A percentile compares a stretch with the other conserved stretches of the same genome.
Evolutionary conservation across 1,284 basidiomycete genomes (phyloP).

Genomic region (Rhizoctonia solani): DNA sequence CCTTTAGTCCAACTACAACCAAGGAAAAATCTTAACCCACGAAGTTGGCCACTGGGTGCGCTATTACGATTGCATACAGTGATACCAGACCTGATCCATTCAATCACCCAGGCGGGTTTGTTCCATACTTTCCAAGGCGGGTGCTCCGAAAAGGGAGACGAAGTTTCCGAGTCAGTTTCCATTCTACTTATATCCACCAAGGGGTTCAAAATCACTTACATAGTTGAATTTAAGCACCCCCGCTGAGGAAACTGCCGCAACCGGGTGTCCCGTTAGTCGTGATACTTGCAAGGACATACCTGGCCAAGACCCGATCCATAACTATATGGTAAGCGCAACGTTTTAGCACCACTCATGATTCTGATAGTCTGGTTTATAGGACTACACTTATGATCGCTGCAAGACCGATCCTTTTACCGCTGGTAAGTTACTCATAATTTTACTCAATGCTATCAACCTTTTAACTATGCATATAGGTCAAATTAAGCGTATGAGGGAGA

Average conservation of each 20-base stretch:
- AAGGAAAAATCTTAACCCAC: conserved; percentile 40
- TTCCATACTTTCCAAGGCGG: conserved; percentile 9
- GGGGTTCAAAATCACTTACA: not conserved
- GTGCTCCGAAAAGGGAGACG: not conserved
- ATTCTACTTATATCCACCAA: not conserved
- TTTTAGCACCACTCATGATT: not conserved
- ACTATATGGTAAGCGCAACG: not conserved
- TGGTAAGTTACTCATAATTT: not conserved
- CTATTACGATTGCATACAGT: not conserved
- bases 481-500: not conserved
- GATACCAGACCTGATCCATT: not conserved
- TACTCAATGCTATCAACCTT: not conserved
- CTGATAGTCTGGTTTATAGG: not conserved
- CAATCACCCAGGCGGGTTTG: not conserved
- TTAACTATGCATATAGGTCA: not conserved
- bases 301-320: not conserved
- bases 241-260: not conserved
- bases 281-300: not conserved
- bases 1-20: conserved; percentile 41
- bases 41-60: conserved; percentile 41
- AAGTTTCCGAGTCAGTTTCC: not conserved
- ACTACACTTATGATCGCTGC: conserved; percentile 1
- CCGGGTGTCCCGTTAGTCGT: not conserved
- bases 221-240: not conserved
- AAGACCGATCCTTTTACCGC: not conserved